Evolutionary conservation across 2,329 filamentous ascomycete species (phyloP).

Genomic region (Ambrosiella beaveri): DNA sequence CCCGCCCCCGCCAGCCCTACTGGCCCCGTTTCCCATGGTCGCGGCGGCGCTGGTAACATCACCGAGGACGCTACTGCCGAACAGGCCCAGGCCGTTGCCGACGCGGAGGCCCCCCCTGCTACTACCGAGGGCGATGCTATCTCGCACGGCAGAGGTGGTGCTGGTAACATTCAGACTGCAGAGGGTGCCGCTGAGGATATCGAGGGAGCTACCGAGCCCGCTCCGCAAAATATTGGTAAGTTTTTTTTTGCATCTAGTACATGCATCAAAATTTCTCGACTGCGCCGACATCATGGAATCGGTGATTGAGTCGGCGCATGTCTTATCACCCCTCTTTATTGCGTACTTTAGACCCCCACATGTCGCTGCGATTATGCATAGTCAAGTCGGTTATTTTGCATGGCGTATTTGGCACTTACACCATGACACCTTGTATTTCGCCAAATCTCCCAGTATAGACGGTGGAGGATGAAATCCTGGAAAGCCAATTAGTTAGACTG

Average conservation of each 20-base stretch:
- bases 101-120: slow-evolving; percentile 33
- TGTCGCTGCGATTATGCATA: not conserved
- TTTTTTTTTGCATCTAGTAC: not conserved
- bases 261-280: too few relatives aligned
- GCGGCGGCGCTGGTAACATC: slow-evolving; percentile 46
- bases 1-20: slow-evolving; percentile 23
- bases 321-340: not conserved
- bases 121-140: slow-evolving; percentile 38
- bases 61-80: slow-evolving; percentile 19
- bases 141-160: slow-evolving; percentile 38
- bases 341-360: not conserved
- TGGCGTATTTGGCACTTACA: not conserved
- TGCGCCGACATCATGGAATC: too few relatives aligned
- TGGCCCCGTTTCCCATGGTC: slow-evolving; percentile 40
- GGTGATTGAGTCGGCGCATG: too few relatives aligned
- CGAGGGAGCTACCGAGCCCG: slow-evolving; percentile 32
- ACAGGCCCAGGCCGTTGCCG: slow-evolving; percentile 26
- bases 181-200: slow-evolving; percentile 38
- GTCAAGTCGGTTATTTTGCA: not conserved
- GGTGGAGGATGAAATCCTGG: not conserved
- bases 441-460: not conserved
- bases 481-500: not conserved
- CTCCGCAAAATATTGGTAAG: slow-evolving; percentile 25
- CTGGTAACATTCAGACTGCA: slow-evolving; percentile 32
- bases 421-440: not conserved